phyloP scores from a whole-genome alignment of 768 basidiomycete genomes.

The Tephrocybe sp. region DNA sequence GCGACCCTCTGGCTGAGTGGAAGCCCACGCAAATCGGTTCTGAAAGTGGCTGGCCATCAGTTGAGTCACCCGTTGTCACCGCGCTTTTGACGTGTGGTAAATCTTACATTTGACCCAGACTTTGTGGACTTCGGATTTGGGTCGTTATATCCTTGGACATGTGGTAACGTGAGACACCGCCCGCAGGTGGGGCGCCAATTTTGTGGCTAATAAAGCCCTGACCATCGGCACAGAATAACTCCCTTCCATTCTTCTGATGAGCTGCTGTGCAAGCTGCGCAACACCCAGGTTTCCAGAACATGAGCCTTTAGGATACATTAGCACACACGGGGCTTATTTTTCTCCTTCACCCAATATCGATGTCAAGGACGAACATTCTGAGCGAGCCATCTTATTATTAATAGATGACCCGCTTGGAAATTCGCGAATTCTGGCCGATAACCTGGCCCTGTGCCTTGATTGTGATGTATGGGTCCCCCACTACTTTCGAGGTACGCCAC shows the following conservation, averaged over 20 bases:
- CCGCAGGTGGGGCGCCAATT: conserved; percentile 1
- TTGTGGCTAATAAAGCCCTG: conserved; percentile 6
- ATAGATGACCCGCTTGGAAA: conserved; percentile 59
- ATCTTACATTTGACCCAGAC: too few relatives aligned
- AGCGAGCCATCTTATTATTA: conserved; percentile 48
- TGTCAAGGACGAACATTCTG: conserved; percentile 23
- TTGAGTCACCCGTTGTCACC: too few relatives aligned
- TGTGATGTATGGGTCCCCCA: conserved; percentile 70
- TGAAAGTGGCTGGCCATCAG: too few relatives aligned
- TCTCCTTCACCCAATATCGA: conserved; percentile 26
- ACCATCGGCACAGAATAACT: not conserved
- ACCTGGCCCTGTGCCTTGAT: conserved; percentile 42
- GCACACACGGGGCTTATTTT: conserved; percentile 45
- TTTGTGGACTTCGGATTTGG: conserved; percentile 6
- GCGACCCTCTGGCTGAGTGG: too few relatives aligned
- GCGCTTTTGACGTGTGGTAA: too few relatives aligned
- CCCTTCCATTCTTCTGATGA: conserved; percentile 6
- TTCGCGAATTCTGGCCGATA: conserved; percentile 57
- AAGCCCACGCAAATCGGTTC: too few relatives aligned
- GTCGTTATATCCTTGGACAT: conserved; percentile 3
- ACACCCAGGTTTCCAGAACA: conserved; percentile 44
- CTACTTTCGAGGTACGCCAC: conserved; percentile 49
- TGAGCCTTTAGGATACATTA: conserved; percentile 43
- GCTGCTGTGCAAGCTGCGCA: conserved; percentile 35
- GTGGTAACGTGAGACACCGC: conserved; percentile 17